These are phyloP conservation scores for Collybiopsis luxurians DNA, from an alignment of 768 basidiomycete species.

Conservation along the genomic window DNA sequence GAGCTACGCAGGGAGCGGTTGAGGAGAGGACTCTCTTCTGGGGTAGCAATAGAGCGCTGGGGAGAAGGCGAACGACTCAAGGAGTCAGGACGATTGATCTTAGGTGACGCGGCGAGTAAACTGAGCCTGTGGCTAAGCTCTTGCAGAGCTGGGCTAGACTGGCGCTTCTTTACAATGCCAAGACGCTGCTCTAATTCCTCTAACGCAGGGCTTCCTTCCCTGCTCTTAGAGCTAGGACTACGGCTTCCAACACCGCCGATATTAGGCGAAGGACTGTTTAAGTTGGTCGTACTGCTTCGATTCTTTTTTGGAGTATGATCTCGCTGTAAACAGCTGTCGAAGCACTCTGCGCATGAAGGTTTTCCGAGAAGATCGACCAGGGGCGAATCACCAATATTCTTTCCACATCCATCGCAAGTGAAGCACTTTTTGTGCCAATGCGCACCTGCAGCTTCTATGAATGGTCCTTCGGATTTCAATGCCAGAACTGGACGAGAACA, in stretches of 20 bases:
- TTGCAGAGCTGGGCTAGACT: slow-evolving; percentile 52
- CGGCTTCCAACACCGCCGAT: slow-evolving; percentile 44
- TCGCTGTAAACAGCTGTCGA: slow-evolving; percentile 69
- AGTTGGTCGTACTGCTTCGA: slow-evolving; percentile 17
- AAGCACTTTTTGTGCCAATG: slow-evolving; percentile 87
- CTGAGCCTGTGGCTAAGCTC: slow-evolving; percentile 46
- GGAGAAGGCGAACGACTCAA: slow-evolving; percentile 20
- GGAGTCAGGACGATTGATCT: slow-evolving; percentile 23
- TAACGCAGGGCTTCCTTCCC: slow-evolving; percentile 58
- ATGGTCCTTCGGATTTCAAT: slow-evolving; percentile 75
- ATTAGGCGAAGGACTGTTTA: slow-evolving; percentile 33
- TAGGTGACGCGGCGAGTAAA: slow-evolving; percentile 22
- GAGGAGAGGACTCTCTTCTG: slow-evolving; percentile 15
- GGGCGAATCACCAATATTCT: slow-evolving; percentile 68
- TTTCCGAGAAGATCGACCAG: slow-evolving; percentile 83
- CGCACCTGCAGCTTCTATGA: slow-evolving; percentile 64
- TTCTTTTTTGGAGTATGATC: slow-evolving; percentile 45
- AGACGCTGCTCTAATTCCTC: slow-evolving; percentile 63
- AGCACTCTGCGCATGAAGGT: slow-evolving; percentile 79
- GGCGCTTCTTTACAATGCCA: slow-evolving; percentile 51
- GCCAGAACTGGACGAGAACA: slow-evolving; percentile 73
- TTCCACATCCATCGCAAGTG: slow-evolving; percentile 68
- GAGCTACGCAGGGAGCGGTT: not conserved
- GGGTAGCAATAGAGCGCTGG: slow-evolving; percentile 22
- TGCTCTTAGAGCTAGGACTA: slow-evolving; percentile 30